phyloP scores from a whole-genome alignment of 768 basidiomycete genomes.

The Imleria badia region DNA sequence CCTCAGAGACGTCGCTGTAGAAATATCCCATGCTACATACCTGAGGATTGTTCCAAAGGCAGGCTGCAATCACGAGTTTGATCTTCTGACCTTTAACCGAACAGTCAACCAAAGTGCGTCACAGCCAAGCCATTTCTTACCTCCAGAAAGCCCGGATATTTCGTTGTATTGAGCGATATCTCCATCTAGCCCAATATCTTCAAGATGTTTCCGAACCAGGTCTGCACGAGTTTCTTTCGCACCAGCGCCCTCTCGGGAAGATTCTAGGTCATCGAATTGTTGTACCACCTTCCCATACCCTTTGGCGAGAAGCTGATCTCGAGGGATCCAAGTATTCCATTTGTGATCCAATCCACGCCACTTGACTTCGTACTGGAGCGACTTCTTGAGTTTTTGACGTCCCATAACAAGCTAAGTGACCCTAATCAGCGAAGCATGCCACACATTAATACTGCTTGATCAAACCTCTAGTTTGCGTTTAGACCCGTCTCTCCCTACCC shows the following conservation, averaged over 20 bases:
- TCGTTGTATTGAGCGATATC: conserved; percentile 99
- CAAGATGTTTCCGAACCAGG: conserved; percentile 86
- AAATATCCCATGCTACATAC: conserved; percentile 36
- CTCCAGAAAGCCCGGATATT: conserved; percentile 91
- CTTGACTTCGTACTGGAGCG: conserved; percentile 90
- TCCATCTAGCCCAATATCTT: conserved; percentile 94
- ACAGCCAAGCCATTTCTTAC: conserved; percentile 38
- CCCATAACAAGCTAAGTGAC: conserved; percentile 74
- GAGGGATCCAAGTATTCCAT: conserved; percentile 89
- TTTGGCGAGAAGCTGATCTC: conserved; percentile 81
- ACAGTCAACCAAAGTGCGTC: conserved; percentile 12
- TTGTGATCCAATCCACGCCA: conserved; percentile 82
- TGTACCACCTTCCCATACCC: conserved; percentile 89
- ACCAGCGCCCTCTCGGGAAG: conserved; percentile 94
- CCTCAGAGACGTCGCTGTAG: conserved; percentile 4
- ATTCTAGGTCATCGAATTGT: conserved; percentile 95
- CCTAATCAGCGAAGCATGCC: conserved; percentile 14
- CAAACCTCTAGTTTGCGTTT: conserved; percentile 87
- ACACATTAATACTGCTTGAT: conserved; percentile 14
- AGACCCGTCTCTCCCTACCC: conserved; percentile 88
- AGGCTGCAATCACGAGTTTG: conserved; percentile 92
- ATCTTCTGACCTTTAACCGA: conserved; percentile 82
- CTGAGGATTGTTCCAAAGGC: conserved; percentile 96
- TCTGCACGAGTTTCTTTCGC: conserved; percentile 79
- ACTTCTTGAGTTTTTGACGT: conserved; percentile 96